Base-by-base conservation (phyloP, 371 early-diverging fungal genomes). In the Encephalitozoon romaleae region DNA sequence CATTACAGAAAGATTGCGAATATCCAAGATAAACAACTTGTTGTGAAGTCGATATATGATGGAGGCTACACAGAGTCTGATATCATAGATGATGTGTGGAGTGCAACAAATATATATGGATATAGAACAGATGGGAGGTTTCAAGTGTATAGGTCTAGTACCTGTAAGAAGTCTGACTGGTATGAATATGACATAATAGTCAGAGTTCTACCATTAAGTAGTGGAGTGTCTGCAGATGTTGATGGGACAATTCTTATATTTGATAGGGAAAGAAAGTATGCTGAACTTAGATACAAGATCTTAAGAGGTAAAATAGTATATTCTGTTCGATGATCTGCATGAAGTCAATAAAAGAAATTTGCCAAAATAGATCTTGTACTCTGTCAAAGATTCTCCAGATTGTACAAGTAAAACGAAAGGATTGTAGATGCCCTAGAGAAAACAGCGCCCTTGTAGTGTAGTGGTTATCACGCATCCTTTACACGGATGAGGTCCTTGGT, bases 381-480 rank as follows among this genome's bases (percentile, higher is more conserved):
- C 34, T 34, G 34, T 34, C 34, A 2, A 34, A 34, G 6, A 6
- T 2, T 4, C 34, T 34, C 6, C 34, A 34, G 2, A 6, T 6
- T 34, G n/a, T n/a, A 34, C 34, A 2, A 34, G 6, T 2, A 6
- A 34, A 34, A 34, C 4, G 6, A 6, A 34, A 2, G 34, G 34
- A 34, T 34, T 34, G 34, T 34, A 6, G 34, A 34, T 34, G 6
- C 6, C 34, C 34, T 8, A 28, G 11, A 15, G 26, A 54, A 54
- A 28, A 9, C 15, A 32, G 9, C 11, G 84, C 79, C 79, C 80
- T 76, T 76, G 80, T 84, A 80, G 84, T 84, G 84, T 84, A 84
- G 84, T 80, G 84, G 84, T 72, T 82, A 84, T 84, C 84, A 84
- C 84, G 82, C 81, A 72, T 77, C 84, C 84, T 82, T 84, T 80